A percentile compares a stretch with the other conserved stretches of the same genome.
Evolutionary conservation across 2,329 filamentous ascomycete species (phyloP).

Genomic region (Colletotrichum acutatum): DNA sequence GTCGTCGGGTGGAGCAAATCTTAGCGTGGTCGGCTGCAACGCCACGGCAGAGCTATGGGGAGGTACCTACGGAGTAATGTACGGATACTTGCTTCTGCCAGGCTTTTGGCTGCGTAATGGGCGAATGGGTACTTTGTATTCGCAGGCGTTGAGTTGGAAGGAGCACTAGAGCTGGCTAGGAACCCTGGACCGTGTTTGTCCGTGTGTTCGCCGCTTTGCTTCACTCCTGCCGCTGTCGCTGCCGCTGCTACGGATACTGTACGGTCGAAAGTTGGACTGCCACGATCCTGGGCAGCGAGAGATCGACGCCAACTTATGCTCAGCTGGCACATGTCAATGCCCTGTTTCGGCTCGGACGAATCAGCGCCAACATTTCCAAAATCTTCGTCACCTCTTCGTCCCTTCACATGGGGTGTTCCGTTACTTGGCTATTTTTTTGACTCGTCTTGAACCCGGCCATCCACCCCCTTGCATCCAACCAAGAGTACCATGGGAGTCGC

Average conservation of each 20-base stretch:
- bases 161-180: constrained; percentile 3
- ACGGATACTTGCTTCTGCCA: not conserved
- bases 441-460: constrained; percentile 1
- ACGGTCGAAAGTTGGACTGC: not conserved
- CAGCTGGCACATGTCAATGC: constrained; percentile 36
- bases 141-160: not conserved
- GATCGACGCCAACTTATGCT: constrained; percentile 21
- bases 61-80: too few species aligned
- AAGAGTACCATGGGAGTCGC: constrained; percentile 19
- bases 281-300: constrained; percentile 2
- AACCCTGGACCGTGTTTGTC: not conserved
- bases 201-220: not conserved
- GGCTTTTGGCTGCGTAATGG: not conserved
- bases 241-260: not conserved
- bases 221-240: not conserved
- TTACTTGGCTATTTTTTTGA: constrained; percentile 9
- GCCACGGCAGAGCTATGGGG: constrained; percentile 17
- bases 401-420: constrained; percentile 29
- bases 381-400: constrained; percentile 31
- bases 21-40: constrained; percentile 16
- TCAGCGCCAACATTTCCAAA: constrained; percentile 27
- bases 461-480: constrained; percentile 24
- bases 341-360: constrained; percentile 34
- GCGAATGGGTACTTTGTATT: too few species aligned
- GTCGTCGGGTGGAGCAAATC: constrained; percentile 1